Base-by-base conservation (phyloP, 2,329 filamentous ascomycete species). In the Paraphoma chrysanthemicola region DNA sequence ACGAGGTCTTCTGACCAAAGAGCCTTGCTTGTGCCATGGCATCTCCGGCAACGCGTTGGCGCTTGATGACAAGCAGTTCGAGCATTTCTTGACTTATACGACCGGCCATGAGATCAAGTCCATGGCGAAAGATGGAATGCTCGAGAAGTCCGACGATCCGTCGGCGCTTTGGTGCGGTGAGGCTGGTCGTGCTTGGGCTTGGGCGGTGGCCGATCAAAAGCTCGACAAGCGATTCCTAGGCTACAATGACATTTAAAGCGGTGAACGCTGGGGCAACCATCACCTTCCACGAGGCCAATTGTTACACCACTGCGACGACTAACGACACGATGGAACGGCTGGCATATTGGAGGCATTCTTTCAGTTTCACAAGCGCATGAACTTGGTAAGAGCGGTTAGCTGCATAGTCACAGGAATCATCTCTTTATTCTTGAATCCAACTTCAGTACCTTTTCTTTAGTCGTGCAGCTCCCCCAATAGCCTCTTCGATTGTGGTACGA, bases 1-100 rank as follows among this genome's bases (percentile, higher is more conserved):
- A 59, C 80, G 83, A 44, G 87, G 87, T 0, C 68, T 89, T 10
- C 74, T 90, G 59, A 86, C 80, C 10, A 90, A 90, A 61, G 84
- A 87, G 64, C 86, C 87, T 1, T 88, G 85, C 65, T 70, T 90
- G 36, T 90, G 88, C 66, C 87, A 90, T 66, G 85, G 88, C 0
- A 85, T 89, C 29, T 81, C 85, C 12, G 86, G 88, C 7, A 90
- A 90, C 67, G 85, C 86, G 14, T 75, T 90, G 65, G 85, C 81
- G 54, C 78, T 85, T 30, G 76, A 80, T 31, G 75, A 77, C n/a
- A 70, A 78, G 51, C 72, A 80, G 41, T 81, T 82, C 60, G 81
- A 87, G 57, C 84, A 88, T 65, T 87, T 88, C 68, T 74, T 88
- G 52, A 82, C 81, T 9, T 81, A 86, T 59, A 85, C 83, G 3